A percentile compares a stretch with the other conserved stretches of the same genome.
phyloP scores from a whole-genome alignment of 495 filamentous ascomycete genomes.

The Xeromyces bisporus region DNA sequence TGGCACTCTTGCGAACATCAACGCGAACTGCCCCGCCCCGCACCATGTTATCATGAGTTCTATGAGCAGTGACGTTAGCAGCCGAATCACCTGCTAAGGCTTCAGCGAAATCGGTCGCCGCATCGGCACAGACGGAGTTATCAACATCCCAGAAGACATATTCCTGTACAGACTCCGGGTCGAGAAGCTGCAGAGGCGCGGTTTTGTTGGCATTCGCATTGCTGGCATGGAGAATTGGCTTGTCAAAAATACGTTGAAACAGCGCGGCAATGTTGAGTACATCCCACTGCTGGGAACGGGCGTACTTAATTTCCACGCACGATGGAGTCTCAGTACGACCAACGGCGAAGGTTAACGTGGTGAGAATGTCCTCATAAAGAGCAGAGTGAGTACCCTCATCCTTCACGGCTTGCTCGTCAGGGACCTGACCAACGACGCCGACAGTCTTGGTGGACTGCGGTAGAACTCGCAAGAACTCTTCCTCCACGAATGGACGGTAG shows the following conservation, averaged over 20 bases:
- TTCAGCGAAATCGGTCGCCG: slow-evolving; percentile 49
- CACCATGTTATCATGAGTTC: slow-evolving; percentile 66
- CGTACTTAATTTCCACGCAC: slow-evolving; percentile 75
- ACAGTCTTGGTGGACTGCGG: slow-evolving; percentile 59
- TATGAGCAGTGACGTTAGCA: slow-evolving; percentile 59
- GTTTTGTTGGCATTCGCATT: slow-evolving; percentile 17
- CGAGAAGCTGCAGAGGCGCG: slow-evolving; percentile 29
- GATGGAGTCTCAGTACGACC: slow-evolving; percentile 40
- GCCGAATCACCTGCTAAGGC: slow-evolving; percentile 58
- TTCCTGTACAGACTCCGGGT: slow-evolving; percentile 41
- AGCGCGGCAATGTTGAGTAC: slow-evolving; percentile 56
- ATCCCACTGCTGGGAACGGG: slow-evolving; percentile 64
- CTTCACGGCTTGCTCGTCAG: slow-evolving; percentile 33
- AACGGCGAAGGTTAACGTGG: slow-evolving; percentile 61
- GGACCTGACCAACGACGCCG: slow-evolving; percentile 49
- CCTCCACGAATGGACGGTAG: slow-evolving; percentile 87
- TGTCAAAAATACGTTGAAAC: slow-evolving; percentile 43
- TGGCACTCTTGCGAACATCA: slow-evolving; percentile 70
- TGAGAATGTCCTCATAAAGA: slow-evolving; percentile 79
- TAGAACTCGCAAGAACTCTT: slow-evolving; percentile 69
- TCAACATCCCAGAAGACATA: slow-evolving; percentile 93
- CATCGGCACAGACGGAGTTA: slow-evolving; percentile 44
- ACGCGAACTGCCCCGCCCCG: slow-evolving; percentile 73
- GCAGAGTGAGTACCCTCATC: slow-evolving; percentile 60
- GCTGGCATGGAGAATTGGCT: slow-evolving; percentile 30